These are phyloP conservation scores for Peziza echinospora DNA, from an alignment of 495 filamentous ascomycete species.

Conservation along the genomic window DNA sequence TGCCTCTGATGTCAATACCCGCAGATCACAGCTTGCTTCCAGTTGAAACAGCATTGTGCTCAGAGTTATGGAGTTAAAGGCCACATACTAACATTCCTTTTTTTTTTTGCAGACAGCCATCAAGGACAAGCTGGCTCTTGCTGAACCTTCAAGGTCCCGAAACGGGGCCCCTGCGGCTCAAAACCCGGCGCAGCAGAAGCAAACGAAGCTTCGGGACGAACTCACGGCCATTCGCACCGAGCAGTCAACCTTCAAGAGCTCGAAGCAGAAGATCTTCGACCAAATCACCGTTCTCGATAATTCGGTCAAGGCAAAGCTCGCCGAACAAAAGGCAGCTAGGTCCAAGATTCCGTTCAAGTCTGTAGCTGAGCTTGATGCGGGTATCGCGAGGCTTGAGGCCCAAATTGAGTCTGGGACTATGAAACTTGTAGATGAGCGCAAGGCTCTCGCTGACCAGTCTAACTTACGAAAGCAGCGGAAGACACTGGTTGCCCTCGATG, in stretches of 20 bases:
- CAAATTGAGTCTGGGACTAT: slow-evolving; percentile 68
- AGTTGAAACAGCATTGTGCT: no score
- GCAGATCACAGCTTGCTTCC: no score
- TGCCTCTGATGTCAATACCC: neutral
- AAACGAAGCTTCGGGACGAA: slow-evolving; percentile 59
- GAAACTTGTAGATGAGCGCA: slow-evolving; percentile 93
- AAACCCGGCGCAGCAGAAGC: slow-evolving; percentile 42
- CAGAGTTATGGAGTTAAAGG: no score
- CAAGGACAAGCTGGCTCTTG: slow-evolving; percentile 63
- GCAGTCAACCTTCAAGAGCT: slow-evolving; percentile 65
- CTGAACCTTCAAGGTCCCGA: slow-evolving; percentile 33
- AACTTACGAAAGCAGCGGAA: slow-evolving; percentile 72
- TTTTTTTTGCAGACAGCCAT: slow-evolving; percentile 52
- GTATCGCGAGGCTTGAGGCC: slow-evolving; percentile 59
- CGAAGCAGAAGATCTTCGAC: slow-evolving; percentile 50
- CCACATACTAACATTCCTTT: no score
- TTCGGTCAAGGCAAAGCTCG: slow-evolving; percentile 55
- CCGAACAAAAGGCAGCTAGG: slow-evolving; percentile 64
- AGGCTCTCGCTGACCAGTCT: slow-evolving; percentile 62
- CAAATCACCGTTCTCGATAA: slow-evolving; percentile 71
- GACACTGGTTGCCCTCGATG: slow-evolving; percentile 64
- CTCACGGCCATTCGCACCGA: slow-evolving; percentile 50
- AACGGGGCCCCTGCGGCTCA: slow-evolving; percentile 49
- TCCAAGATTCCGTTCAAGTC: slow-evolving; percentile 61
- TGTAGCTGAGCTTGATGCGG: slow-evolving; percentile 63